Percentiles rank a stretch among this genome's conserved stretches.
Evolutionary conservation across 2,329 filamentous ascomycete species (phyloP).

Genomic region (Ilyonectria sp.): DNA sequence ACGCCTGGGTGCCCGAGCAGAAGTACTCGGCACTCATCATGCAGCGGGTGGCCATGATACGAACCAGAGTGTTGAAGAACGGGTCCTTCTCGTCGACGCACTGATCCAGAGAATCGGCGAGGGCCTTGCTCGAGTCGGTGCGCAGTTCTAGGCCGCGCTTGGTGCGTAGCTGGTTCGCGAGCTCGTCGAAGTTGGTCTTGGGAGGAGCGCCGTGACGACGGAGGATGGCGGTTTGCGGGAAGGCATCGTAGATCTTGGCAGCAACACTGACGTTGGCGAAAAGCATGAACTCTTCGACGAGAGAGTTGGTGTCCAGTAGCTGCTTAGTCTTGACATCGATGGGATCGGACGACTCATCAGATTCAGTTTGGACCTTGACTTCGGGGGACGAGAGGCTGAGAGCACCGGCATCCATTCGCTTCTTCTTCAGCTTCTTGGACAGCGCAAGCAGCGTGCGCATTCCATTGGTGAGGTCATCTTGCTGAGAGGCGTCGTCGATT

Average conservation of each 20-base stretch:
- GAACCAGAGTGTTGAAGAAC: constrained; percentile 98
- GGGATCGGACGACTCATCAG: constrained; percentile 95
- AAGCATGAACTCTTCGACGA: constrained; percentile 99
- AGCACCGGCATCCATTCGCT: constrained; percentile 96
- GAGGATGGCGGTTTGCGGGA: constrained; percentile 95
- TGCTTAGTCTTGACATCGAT: constrained; percentile 97
- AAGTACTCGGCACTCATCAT: constrained; percentile 99
- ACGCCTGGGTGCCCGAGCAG: constrained; percentile 91
- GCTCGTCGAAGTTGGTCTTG: constrained; percentile 96
- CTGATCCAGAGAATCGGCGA: constrained; percentile 90
- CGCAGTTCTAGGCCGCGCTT: constrained; percentile 86
- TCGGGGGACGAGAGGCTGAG: constrained; percentile 98
- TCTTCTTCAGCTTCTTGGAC: constrained; percentile 93
- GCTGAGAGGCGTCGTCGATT: constrained; percentile 90
- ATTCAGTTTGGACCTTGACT: constrained; percentile 95
- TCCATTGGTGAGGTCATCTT: constrained; percentile 89
- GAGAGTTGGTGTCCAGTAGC: constrained; percentile 93
- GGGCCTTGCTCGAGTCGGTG: constrained; percentile 89
- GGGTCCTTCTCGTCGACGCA: constrained; percentile 87
- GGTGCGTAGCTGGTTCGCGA: constrained; percentile 89
- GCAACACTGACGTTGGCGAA: constrained; percentile 97
- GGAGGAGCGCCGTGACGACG: constrained; percentile 93
- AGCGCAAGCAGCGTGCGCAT: constrained; percentile 91
- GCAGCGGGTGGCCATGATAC: constrained; percentile 97
- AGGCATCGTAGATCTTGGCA: constrained; percentile 88